A percentile compares a stretch with the other conserved stretches of the same genome.
Conservation (phyloP, 2,329 filamentous ascomycete species). For the Paracoccidioides lutzii region DNA sequence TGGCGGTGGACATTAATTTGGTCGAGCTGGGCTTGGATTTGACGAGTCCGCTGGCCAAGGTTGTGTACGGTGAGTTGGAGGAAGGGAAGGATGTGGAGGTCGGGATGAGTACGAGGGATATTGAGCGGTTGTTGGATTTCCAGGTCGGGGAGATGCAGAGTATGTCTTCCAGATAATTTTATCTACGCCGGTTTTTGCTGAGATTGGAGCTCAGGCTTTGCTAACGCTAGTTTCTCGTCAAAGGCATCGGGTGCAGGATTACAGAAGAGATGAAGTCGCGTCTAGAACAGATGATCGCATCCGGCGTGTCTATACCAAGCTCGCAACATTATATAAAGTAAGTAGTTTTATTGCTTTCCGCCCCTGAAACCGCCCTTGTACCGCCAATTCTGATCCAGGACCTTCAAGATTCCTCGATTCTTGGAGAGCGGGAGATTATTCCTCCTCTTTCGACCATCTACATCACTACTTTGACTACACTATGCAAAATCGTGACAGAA, state of each 20-base stretch:
- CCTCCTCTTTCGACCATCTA: constrained; percentile 76
- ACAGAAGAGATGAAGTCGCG: constrained; percentile 60
- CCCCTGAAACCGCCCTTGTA: not conserved
- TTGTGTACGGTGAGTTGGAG: constrained; percentile 39
- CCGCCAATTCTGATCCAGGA: not conserved
- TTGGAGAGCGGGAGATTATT: constrained; percentile 83
- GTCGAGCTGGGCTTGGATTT: constrained; percentile 45
- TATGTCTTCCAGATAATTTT: constrained; percentile 21
- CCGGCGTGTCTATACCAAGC: constrained; percentile 56
- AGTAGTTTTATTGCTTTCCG: constrained; percentile 7
- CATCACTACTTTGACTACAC: constrained; percentile 97
- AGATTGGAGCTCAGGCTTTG: not conserved
- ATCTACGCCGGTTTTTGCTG: constrained; percentile 8
- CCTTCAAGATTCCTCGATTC: constrained; percentile 65
- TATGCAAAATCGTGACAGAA: constrained; percentile 68
- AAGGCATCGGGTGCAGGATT: constrained; percentile 64
- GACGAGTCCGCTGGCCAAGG: constrained; percentile 35
- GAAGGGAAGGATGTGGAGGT: constrained; percentile 29
- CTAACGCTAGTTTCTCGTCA: not conserved
- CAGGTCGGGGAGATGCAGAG: constrained; percentile 81
- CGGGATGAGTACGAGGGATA: constrained; percentile 59
- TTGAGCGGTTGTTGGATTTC: constrained; percentile 71
- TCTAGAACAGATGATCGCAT: constrained; percentile 55
- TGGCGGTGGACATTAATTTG: constrained; percentile 50
- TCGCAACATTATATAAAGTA: constrained; percentile 64